Base-by-base conservation (phyloP, 1,139 yeast genomes). In the Geotrichum carabidarum region DNA sequence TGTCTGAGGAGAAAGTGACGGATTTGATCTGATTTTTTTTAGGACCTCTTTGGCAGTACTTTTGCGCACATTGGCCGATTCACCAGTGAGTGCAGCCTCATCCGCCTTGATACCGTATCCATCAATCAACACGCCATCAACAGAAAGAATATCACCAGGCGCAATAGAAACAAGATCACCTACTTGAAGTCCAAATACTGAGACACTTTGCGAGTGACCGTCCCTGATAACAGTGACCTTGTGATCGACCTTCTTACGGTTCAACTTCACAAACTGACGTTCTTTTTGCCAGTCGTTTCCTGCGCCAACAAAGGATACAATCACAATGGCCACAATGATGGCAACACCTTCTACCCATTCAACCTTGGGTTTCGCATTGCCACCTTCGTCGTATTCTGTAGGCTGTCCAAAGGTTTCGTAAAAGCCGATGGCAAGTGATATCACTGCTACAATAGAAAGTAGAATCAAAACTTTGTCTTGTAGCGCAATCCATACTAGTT, bases 301-400 rank as follows among this genome's bases (percentile, higher is more conserved):
- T 1, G 97, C 95, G 50, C 97, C 96, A 12, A 94, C 99, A 2
- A 88, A 62, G 5, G 94, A 96, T 42, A 94, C 98, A 58, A 94
- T 93, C 8, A 82, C 66, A 32, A 94, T 87, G 15, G 99, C 99
- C 17, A 86, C 87, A 62, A 94, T 79, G 67, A 94, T 94, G 44
- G 99, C 99, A 44, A 91, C 96, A 62, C 99, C 99, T 74, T 93
- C 99, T 49, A 94, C 96, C 97, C 97, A 90, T 67, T 90, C 95
- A 31, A 91, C 93, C 63, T 82, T 81, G 15, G 96, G 96, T 54
- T 83, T 68, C 17, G 80, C 74, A 27, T 80, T 75, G 27, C 96
- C 95, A 62, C 88, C 87, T 11, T 80, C 83, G 67, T 91, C 97
- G 64, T 79, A 79, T 64, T 81, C 81, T 0, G 90, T 76, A 0